phyloP scores from a whole-genome alignment of 1,139 yeast species.

The Yamadazyma aaseri region DNA sequence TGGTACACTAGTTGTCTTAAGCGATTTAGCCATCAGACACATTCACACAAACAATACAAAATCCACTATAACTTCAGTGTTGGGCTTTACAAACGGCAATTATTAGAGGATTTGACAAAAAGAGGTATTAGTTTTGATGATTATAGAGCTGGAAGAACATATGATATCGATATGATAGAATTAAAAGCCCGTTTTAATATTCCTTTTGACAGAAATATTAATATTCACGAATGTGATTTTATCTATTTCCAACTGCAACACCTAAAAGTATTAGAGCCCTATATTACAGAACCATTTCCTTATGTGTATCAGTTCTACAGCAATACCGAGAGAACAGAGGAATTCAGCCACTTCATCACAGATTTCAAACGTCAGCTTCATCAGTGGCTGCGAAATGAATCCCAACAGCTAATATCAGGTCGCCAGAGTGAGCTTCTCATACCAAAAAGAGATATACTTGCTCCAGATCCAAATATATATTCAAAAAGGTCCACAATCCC shows the following conservation, averaged over 20 bases:
- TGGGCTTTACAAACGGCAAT: slow-evolving; percentile 12
- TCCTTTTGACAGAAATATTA: slow-evolving; percentile 4
- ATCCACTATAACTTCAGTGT: background rate
- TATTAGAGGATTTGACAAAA: slow-evolving; percentile 9
- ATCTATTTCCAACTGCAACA: slow-evolving; percentile 13
- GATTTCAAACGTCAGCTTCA: slow-evolving; percentile 1
- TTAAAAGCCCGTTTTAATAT: slow-evolving; percentile 8
- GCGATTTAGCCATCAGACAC: background rate
- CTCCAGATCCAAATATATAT: too few relatives aligned
- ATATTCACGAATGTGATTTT: slow-evolving; percentile 16
- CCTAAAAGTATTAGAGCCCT: slow-evolving; percentile 4
- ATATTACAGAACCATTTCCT: slow-evolving; percentile 5
- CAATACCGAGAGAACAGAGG: background rate
- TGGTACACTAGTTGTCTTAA: background rate
- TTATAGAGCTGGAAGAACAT: slow-evolving; percentile 7
- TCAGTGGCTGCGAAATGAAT: background rate
- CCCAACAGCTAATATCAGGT: too few relatives aligned
- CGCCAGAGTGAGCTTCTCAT: too few relatives aligned
- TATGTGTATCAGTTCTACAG: slow-evolving; percentile 11
- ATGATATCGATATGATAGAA: background rate
- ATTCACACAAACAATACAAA: background rate
- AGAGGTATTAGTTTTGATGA: slow-evolving; percentile 10
- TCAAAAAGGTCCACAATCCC: too few relatives aligned
- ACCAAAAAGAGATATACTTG: too few relatives aligned
- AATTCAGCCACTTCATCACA: slow-evolving; percentile 3